Conservation (phyloP, 2,329 filamentous ascomycete species). For the Neonectria magnoliae region DNA sequence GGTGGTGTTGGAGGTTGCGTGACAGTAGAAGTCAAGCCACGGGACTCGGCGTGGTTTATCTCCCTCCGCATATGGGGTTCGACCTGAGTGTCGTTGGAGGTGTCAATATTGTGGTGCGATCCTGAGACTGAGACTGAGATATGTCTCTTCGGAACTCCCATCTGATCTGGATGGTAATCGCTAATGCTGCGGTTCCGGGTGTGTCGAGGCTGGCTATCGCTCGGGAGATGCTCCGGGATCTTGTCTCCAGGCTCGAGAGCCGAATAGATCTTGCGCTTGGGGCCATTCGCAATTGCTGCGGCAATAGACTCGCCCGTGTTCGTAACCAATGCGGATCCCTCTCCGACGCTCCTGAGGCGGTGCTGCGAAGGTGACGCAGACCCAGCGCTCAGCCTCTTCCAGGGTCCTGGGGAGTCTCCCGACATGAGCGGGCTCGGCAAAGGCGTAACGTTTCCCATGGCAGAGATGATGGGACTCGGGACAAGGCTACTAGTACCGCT, state of each 20-base stretch:
- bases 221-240: slow-evolving; percentile 51
- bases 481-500: slow-evolving; percentile 73
- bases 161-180: slow-evolving; percentile 82
- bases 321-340: slow-evolving; percentile 58
- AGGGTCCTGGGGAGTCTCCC: slow-evolving; percentile 72
- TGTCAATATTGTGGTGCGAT: slow-evolving; percentile 58
- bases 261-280: slow-evolving; percentile 67
- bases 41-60: slow-evolving; percentile 79
- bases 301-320: slow-evolving; percentile 63
- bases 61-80: slow-evolving; percentile 74
- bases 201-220: slow-evolving; percentile 53
- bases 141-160: slow-evolving; percentile 75
- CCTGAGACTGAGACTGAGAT: slow-evolving; percentile 80
- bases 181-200: slow-evolving; percentile 84
- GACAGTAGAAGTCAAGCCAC: slow-evolving; percentile 73
- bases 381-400: slow-evolving; percentile 64
- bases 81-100: slow-evolving; percentile 41
- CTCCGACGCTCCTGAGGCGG: slow-evolving; percentile 42
- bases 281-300: slow-evolving; percentile 60
- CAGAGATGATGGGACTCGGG: slow-evolving; percentile 78
- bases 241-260: slow-evolving; percentile 45
- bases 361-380: slow-evolving; percentile 54
- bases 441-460: slow-evolving; percentile 82
- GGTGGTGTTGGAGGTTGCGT: slow-evolving; percentile 81
- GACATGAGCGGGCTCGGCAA: slow-evolving; percentile 78